Evolutionary conservation across 2,329 filamentous ascomycete genomes (phyloP).

Genomic region (Paraphaeosphaeria sporulosa): DNA sequence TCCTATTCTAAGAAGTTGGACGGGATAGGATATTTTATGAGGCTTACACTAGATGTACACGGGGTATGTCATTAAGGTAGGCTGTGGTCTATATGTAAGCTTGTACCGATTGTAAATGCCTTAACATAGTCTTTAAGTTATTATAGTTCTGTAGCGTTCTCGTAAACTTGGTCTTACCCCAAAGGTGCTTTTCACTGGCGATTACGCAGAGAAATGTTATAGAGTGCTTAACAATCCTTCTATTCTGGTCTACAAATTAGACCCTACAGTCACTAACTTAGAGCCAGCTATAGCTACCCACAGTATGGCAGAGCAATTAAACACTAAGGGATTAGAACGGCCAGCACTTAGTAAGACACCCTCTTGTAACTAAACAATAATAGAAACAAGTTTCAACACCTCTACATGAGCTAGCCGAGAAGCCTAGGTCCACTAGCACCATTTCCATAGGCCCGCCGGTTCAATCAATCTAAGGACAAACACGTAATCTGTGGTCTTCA

Average conservation of each 20-base stretch:
- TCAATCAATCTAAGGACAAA: background rate
- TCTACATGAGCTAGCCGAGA: background rate
- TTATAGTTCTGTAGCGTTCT: too few species aligned
- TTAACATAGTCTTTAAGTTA: too few species aligned
- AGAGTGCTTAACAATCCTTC: background rate
- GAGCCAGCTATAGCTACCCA: background rate
- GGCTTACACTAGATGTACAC: constrained; percentile 18
- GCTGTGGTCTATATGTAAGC: too few species aligned
- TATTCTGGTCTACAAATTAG: background rate
- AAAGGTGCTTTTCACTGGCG: too few species aligned
- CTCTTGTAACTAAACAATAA: background rate
- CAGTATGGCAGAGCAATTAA: background rate
- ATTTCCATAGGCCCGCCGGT: background rate
- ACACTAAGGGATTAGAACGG: background rate
- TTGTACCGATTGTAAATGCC: too few species aligned
- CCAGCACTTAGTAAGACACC: background rate
- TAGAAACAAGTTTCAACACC: background rate
- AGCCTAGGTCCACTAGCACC: background rate
- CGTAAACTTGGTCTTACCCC: too few species aligned
- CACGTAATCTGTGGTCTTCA: background rate
- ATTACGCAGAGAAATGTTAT: too few species aligned
- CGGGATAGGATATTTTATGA: constrained; percentile 21
- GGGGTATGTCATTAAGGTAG: constrained; percentile 16
- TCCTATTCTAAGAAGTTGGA: constrained; percentile 9
- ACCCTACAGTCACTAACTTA: background rate